A percentile compares a stretch with the other conserved stretches of the same genome.
These are phyloP conservation scores for Pyrenula massariospora DNA, from an alignment of 495 filamentous ascomycete species.

Conservation along the genomic window DNA sequence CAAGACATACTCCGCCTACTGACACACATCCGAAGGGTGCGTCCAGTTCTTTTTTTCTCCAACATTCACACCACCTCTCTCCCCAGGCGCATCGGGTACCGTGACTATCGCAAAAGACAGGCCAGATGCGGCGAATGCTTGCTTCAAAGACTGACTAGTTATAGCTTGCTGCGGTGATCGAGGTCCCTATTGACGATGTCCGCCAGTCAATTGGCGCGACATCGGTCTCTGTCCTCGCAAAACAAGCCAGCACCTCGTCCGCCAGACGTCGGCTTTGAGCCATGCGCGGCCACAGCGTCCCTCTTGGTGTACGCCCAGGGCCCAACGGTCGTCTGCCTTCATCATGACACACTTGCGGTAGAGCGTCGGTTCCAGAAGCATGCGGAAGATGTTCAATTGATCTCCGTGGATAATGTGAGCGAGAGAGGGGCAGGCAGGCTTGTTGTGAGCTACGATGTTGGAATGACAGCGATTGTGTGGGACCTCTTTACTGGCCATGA, in stretches of 20 bases:
- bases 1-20: not conserved
- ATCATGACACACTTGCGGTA: slow-evolving; percentile 84
- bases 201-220: slow-evolving; percentile 35
- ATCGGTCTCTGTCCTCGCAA: slow-evolving; percentile 48
- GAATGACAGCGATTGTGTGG: slow-evolving; percentile 92
- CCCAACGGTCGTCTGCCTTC: slow-evolving; percentile 62
- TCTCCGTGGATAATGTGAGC: slow-evolving; percentile 87
- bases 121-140: not conserved
- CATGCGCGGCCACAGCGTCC: slow-evolving; percentile 76
- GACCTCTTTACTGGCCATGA: slow-evolving; percentile 88
- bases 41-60: not conserved
- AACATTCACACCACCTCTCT: not conserved
- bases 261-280: slow-evolving; percentile 53
- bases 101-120: not conserved
- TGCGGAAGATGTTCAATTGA: slow-evolving; percentile 66
- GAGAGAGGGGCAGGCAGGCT: slow-evolving; percentile 74
- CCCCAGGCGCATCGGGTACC: not conserved
- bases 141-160: not conserved
- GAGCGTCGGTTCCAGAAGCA: slow-evolving; percentile 82
- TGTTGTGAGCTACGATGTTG: slow-evolving; percentile 86
- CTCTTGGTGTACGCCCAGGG: slow-evolving; percentile 81
- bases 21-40: not conserved
- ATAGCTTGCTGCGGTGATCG: not conserved
- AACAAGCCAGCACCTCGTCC: slow-evolving; percentile 41
- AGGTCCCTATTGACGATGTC: slow-evolving; percentile 23